A percentile compares a stretch with the other conserved stretches of the same genome.
phyloP scores from a whole-genome alignment of 1,284 basidiomycete species.

The Malassezia equina region DNA sequence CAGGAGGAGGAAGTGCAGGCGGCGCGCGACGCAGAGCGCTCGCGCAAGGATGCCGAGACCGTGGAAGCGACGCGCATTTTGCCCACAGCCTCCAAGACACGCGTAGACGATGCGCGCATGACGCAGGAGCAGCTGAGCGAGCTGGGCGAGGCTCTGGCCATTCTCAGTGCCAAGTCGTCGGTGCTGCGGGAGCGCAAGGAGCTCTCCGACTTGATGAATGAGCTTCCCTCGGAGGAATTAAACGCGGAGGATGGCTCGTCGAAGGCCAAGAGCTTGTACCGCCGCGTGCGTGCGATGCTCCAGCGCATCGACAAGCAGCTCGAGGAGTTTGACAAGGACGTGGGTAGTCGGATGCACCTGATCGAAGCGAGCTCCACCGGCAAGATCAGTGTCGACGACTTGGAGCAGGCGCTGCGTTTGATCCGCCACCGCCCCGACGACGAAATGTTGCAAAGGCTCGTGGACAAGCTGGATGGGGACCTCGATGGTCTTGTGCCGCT shows the following conservation, averaged over 20 bases:
- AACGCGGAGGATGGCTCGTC: slow-evolving; percentile 7
- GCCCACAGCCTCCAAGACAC: slow-evolving; percentile 18
- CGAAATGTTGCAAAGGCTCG: slow-evolving; percentile 74
- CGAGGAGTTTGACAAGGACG: slow-evolving; percentile 67
- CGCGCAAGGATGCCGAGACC: slow-evolving; percentile 57
- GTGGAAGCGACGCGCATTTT: slow-evolving; percentile 33
- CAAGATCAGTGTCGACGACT: slow-evolving; percentile 76
- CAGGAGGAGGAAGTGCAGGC: slow-evolving; percentile 89
- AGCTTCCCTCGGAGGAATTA: slow-evolving; percentile 5
- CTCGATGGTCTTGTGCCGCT: slow-evolving; percentile 75
- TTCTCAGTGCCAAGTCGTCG: slow-evolving; percentile 88
- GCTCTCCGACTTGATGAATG: slow-evolving; percentile 71
- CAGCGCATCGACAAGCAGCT: slow-evolving; percentile 90
- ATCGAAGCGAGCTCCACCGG: slow-evolving; percentile 86
- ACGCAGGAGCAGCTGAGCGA: slow-evolving; percentile 92
- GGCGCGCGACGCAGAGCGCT: slow-evolving; percentile 71
- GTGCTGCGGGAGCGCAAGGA: slow-evolving; percentile 93
- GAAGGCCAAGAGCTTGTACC: slow-evolving; percentile 64
- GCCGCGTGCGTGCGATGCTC: slow-evolving; percentile 88
- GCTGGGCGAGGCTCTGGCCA: slow-evolving; percentile 77
- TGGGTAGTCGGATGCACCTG: slow-evolving; percentile 83
- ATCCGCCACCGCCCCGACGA: slow-evolving; percentile 87
- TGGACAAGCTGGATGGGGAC: slow-evolving; percentile 90
- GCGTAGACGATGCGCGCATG: slow-evolving; percentile 70
- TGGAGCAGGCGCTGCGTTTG: slow-evolving; percentile 78